Base-by-base conservation (phyloP, 148 eudicot genomes). In the Selenicereus undatus region DNA sequence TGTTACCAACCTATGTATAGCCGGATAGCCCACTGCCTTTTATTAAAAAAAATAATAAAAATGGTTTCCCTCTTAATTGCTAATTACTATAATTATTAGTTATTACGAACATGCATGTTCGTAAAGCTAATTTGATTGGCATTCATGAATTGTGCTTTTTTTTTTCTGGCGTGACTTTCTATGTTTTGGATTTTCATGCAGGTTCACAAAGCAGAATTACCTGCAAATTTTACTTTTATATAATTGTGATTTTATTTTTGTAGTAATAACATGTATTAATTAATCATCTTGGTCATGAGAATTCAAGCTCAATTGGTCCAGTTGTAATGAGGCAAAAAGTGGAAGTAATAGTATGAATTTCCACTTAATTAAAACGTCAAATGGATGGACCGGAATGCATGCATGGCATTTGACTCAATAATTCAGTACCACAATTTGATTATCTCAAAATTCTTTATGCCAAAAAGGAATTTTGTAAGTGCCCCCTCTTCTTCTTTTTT, bases 151-250 rank as follows among this genome's bases (percentile, higher is more conserved):
- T n/a, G 17, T 64, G 22, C 26, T 60, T 52, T 52, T 4, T 4
- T 39, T 39, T 39, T 39, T 32, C 32, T 32, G 32, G 32, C 32
- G 3, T 39, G 62, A 4, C 62, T 22, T 24, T 64, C 18, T 58
- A 54, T 73, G 77, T 58, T 39, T 75, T 73, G 75, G 24, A 72
- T 72, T 72, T 72, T 39, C 4, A 72, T 72, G 27, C 17, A 36
- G 3, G 51, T 72, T 72, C 75, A 39, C 8, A 26, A 29, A 17
- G 27, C 14, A 35, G 48, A 36, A 35, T 71, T 72, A 21, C 0
- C 9, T 56, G 62, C 48, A 6, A 21, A 39, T 4, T 72, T 11
- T 39, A 0, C 21, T 10, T 16, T 21, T 30, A 1, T 35, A 35
- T 32, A 8, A 0, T 42, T 72, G 13, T 39, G 11, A n/a, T 24